phyloP scores from a whole-genome alignment of 2,329 filamentous ascomycete genomes.

The Claviceps spartinae region DNA sequence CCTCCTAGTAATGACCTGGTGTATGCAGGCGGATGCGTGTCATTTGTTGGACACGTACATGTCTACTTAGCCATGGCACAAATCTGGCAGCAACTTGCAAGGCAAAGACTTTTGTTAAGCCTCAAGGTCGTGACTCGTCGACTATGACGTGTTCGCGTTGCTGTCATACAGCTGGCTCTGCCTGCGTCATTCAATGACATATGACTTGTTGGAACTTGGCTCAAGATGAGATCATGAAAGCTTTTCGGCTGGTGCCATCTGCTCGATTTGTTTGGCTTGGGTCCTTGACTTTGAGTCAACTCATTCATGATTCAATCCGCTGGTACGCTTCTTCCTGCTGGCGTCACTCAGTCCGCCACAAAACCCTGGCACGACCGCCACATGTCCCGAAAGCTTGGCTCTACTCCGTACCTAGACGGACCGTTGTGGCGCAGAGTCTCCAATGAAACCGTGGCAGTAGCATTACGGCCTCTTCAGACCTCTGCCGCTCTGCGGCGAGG shows the following conservation, averaged over 20 bases:
- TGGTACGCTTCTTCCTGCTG: background rate
- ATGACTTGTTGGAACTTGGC: too few relatives aligned
- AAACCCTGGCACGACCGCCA: background rate
- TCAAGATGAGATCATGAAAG: too few relatives aligned
- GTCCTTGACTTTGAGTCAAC: background rate
- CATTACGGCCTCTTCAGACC: too few relatives aligned
- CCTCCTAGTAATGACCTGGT: too few relatives aligned
- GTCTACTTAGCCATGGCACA: too few relatives aligned
- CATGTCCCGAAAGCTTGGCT: constrained; percentile 1
- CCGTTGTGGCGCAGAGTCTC: background rate
- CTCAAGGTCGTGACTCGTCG: too few relatives aligned
- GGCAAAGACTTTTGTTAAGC: too few relatives aligned
- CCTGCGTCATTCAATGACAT: too few relatives aligned
- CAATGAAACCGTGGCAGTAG: background rate
- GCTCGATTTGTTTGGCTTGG: background rate
- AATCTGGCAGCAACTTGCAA: too few relatives aligned
- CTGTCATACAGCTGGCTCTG: background rate
- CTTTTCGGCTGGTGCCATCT: background rate
- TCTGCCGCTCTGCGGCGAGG: background rate
- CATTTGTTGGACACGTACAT: too few relatives aligned
- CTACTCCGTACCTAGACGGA: background rate
- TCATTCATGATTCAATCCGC: background rate
- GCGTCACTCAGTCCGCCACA: background rate
- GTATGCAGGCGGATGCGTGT: too few relatives aligned
- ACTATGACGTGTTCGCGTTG: background rate